Conservation (phyloP, 108 stramenopile species). For the Conticribra guillardii region DNA sequence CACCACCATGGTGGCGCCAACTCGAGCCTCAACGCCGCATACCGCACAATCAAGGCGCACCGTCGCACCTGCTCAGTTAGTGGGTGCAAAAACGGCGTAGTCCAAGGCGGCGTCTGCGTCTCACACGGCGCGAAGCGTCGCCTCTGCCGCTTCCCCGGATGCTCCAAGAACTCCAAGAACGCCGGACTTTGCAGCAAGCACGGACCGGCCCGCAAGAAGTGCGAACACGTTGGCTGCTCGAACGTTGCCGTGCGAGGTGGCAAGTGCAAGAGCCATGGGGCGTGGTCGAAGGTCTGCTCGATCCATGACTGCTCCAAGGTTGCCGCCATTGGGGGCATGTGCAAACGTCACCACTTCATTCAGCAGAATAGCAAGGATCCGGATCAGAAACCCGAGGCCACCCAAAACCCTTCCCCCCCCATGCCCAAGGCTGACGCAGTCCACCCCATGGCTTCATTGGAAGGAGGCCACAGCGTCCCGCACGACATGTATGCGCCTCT, state of each 20-base stretch:
- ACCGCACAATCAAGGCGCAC: background rate
- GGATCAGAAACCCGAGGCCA: no score
- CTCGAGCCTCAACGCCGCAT: background rate
- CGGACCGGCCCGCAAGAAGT: constrained; percentile 27
- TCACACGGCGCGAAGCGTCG: constrained; percentile 29
- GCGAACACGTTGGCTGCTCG: constrained; percentile 6
- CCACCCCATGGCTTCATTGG: no score
- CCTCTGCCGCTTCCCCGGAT: constrained; percentile 18
- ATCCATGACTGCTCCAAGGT: background rate
- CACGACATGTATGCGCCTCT: no score
- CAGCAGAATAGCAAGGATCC: background rate
- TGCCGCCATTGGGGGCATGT: constrained; percentile 4
- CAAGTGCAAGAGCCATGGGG: constrained; percentile 26
- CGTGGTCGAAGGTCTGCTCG: constrained; percentile 6
- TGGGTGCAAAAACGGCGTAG: constrained; percentile 17
- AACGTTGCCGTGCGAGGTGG: constrained; percentile 21
- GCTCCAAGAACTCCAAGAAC: constrained; percentile 18
- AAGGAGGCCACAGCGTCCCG: no score
- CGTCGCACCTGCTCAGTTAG: constrained; percentile 10
- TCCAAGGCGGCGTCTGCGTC: constrained; percentile 29
- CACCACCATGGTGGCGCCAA: background rate
- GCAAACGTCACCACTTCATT: constrained; percentile 1
- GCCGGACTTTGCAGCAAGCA: constrained; percentile 26
- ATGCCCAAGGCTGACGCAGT: background rate
- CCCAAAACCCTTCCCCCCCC: no score